Percentiles rank a stretch among this genome's conserved stretches.
These are phyloP conservation scores for Cercospora sp. DNA, from an alignment of 2,329 filamentous ascomycete species.

Conservation along the genomic window DNA sequence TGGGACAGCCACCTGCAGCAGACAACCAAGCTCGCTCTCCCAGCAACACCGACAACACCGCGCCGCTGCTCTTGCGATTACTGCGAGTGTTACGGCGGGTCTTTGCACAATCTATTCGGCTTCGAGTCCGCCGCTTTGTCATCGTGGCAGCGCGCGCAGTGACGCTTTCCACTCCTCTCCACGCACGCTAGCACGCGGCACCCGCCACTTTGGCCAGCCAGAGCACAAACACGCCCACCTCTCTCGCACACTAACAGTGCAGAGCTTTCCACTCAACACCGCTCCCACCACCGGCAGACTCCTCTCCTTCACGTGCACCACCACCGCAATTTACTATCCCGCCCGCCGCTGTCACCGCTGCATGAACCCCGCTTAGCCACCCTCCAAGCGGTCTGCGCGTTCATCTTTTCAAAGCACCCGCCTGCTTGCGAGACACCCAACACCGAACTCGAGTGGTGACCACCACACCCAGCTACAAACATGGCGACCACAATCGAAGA, in stretches of 20 bases:
- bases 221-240: constrained; percentile 4
- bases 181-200: not conserved
- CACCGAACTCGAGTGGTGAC: constrained; percentile 27
- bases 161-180: constrained; percentile 6
- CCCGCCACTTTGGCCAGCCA: constrained; percentile 8
- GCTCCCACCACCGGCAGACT: constrained; percentile 10
- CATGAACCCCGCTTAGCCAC: constrained; percentile 33
- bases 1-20: not conserved
- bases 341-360: constrained; percentile 22
- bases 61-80: not conserved
- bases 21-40: constrained; percentile 1
- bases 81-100: not conserved
- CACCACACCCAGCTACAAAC: constrained; percentile 30
- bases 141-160: not conserved
- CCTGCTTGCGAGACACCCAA: constrained; percentile 25
- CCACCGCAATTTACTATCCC: constrained; percentile 12
- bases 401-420: constrained; percentile 21
- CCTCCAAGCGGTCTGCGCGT: constrained; percentile 37
- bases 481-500: constrained; percentile 81
- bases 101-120: not conserved
- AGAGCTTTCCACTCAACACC: constrained; percentile 8
- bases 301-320: constrained; percentile 11
- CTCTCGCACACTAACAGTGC: constrained; percentile 2
- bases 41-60: constrained; percentile 7
- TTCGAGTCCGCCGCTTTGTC: not conserved